A percentile compares a stretch with the other conserved stretches of the same genome.
These are phyloP conservation scores for Aspergillus eucalypticola DNA, from an alignment of 2,329 filamentous ascomycete species.

Conservation along the genomic window DNA sequence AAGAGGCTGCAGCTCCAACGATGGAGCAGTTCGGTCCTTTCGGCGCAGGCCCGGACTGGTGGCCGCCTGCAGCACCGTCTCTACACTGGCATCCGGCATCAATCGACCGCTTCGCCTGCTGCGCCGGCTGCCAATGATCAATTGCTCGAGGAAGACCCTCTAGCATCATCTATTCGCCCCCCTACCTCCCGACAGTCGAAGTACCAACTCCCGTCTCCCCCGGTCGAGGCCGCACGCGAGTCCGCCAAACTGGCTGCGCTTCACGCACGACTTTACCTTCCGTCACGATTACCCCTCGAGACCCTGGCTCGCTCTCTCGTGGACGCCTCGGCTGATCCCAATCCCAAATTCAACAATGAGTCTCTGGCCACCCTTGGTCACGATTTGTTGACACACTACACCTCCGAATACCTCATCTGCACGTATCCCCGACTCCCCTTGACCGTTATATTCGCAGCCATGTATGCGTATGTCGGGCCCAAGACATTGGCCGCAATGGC, in stretches of 20 bases:
- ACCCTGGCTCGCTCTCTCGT: slow-evolving; percentile 84
- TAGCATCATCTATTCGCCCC: slow-evolving; percentile 24
- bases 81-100: slow-evolving; percentile 39
- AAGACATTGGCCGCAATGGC: slow-evolving; percentile 72
- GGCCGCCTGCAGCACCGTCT: slow-evolving; percentile 40
- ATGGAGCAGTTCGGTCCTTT: slow-evolving; percentile 55
- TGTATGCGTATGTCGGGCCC: slow-evolving; percentile 79
- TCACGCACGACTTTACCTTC: slow-evolving; percentile 82
- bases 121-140: slow-evolving; percentile 30
- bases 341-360: slow-evolving; percentile 83
- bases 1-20: slow-evolving; percentile 53
- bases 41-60: slow-evolving; percentile 48
- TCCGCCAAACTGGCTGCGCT: slow-evolving; percentile 92
- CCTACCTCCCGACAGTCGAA: slow-evolving; percentile 33
- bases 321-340: slow-evolving; percentile 77
- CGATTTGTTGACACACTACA: slow-evolving; percentile 84
- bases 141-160: slow-evolving; percentile 27
- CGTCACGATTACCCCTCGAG: slow-evolving; percentile 77
- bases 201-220: slow-evolving; percentile 67
- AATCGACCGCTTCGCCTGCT: slow-evolving; percentile 43
- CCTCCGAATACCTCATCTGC: slow-evolving; percentile 82
- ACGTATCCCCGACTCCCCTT: slow-evolving; percentile 89
- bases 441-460: slow-evolving; percentile 79
- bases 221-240: slow-evolving; percentile 62
- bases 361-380: slow-evolving; percentile 78